Evolutionary conservation across 1,139 yeast genomes (phyloP).

Genomic region (Debaryomyces singareniensis): DNA sequence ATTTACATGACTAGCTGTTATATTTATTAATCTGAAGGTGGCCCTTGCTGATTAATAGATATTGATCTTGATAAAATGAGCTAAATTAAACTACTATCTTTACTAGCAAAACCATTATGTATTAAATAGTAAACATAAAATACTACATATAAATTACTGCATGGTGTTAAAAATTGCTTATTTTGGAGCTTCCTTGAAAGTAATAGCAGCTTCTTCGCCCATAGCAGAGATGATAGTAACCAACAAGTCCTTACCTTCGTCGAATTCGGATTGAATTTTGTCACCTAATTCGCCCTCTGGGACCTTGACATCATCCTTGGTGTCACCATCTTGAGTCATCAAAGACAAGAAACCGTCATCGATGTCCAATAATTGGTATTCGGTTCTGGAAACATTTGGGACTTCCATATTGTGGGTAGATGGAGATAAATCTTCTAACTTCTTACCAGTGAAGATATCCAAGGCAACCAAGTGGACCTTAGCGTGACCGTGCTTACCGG

Average conservation of each 20-base stretch:
- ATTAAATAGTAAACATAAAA: background rate
- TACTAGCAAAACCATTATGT: too few relatives aligned
- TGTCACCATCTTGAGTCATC: slow-evolving; percentile 95
- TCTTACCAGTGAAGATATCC: slow-evolving; percentile 98
- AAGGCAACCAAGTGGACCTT: slow-evolving; percentile 99
- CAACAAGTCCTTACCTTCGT: slow-evolving; percentile 94
- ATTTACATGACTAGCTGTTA: too few relatives aligned
- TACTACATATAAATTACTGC: too few relatives aligned
- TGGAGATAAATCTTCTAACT: slow-evolving; percentile 99
- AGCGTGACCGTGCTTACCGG: slow-evolving; percentile 99
- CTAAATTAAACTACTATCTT: too few relatives aligned
- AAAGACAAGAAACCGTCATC: slow-evolving; percentile 97
- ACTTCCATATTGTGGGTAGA: slow-evolving; percentile 99
- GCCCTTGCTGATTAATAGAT: too few relatives aligned
- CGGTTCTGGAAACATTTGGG: slow-evolving; percentile 93
- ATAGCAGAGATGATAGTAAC: slow-evolving; percentile 96
- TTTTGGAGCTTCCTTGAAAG: slow-evolving; percentile 97
- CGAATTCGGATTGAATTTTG: slow-evolving; percentile 83
- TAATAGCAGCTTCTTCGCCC: slow-evolving; percentile 99
- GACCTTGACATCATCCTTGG: slow-evolving; percentile 97
- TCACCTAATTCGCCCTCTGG: slow-evolving; percentile 99
- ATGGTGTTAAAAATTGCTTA: slow-evolving; percentile 13
- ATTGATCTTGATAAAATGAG: too few relatives aligned
- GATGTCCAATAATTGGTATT: slow-evolving; percentile 94
- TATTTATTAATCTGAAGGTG: too few relatives aligned